These are phyloP conservation scores for Saccharum spontaneum DNA, from an alignment of 176 grass and related monocot species.

Conservation along the genomic window DNA sequence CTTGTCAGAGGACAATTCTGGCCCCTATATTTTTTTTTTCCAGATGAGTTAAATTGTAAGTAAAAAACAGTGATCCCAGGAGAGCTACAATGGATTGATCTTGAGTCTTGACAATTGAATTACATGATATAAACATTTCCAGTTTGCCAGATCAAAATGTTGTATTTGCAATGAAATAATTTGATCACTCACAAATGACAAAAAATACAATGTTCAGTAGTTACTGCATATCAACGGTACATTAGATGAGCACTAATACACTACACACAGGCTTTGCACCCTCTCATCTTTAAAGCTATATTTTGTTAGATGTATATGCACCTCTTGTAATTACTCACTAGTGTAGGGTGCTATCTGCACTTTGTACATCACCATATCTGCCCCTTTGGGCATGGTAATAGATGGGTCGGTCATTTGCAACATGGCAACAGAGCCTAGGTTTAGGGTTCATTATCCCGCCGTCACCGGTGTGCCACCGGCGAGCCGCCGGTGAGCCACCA, in stretches of 20 bases:
- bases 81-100: conserved; percentile 1
- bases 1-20: conserved; percentile 49
- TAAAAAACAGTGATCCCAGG: background rate
- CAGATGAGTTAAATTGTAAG: conserved; percentile 32
- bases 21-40: conserved; percentile 25
- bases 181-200: background rate
- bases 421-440: too few relatives aligned
- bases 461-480: too few relatives aligned
- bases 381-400: too few relatives aligned
- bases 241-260: background rate
- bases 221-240: conserved; percentile 3
- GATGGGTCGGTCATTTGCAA: too few relatives aligned
- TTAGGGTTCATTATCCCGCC: too few relatives aligned
- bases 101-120: conserved; percentile 24
- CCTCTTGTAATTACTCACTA: too few relatives aligned
- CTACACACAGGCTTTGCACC: background rate
- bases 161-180: conserved; percentile 3
- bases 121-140: conserved; percentile 11
- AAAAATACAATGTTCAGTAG: background rate
- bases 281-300: background rate
- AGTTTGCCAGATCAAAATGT: conserved; percentile 12
- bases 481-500: too few relatives aligned
- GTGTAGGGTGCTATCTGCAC: too few relatives aligned
- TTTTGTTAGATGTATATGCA: too few relatives aligned
- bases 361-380: too few relatives aligned